phyloP scores from a whole-genome alignment of 179 eudicot genomes.

The Silene coronaria region DNA sequence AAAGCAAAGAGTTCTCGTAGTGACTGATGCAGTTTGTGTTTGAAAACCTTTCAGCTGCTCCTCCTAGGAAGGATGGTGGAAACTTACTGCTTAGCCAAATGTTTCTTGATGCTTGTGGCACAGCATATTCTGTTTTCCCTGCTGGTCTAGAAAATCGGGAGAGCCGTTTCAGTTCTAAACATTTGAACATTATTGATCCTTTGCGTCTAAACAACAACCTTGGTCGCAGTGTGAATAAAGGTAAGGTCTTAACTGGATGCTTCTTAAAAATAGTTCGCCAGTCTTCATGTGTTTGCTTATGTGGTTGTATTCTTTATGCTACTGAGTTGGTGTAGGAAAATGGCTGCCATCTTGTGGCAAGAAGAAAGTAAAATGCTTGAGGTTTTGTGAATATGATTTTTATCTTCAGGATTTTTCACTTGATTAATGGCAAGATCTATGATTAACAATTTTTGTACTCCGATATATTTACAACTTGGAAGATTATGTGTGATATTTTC shows the following conservation, averaged over 20 bases:
- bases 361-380: neutral
- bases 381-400: neutral
- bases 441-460: too few relatives aligned
- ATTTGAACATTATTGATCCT: slow-evolving; percentile 52
- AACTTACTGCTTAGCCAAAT: slow-evolving; percentile 41
- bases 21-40: slow-evolving; percentile 14
- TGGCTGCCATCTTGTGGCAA: neutral
- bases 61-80: slow-evolving; percentile 52
- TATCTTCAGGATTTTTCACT: neutral
- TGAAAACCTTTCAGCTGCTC: slow-evolving; percentile 35
- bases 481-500: too few relatives aligned
- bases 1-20: neutral
- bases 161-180: slow-evolving; percentile 37
- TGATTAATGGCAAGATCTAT: neutral
- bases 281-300: neutral
- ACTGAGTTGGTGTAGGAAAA: neutral
- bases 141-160: slow-evolving; percentile 38
- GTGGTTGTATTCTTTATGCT: neutral
- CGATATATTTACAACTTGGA: too few relatives aligned
- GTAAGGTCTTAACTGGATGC: slow-evolving; percentile 19
- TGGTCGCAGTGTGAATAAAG: slow-evolving; percentile 66
- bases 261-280: neutral
- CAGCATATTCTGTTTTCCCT: slow-evolving; percentile 40
- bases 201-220: slow-evolving; percentile 55
- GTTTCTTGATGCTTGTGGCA: slow-evolving; percentile 48